Evolutionary conservation across 2,329 filamentous ascomycete genomes (phyloP).

Genomic region (Ciborinia camelliae): DNA sequence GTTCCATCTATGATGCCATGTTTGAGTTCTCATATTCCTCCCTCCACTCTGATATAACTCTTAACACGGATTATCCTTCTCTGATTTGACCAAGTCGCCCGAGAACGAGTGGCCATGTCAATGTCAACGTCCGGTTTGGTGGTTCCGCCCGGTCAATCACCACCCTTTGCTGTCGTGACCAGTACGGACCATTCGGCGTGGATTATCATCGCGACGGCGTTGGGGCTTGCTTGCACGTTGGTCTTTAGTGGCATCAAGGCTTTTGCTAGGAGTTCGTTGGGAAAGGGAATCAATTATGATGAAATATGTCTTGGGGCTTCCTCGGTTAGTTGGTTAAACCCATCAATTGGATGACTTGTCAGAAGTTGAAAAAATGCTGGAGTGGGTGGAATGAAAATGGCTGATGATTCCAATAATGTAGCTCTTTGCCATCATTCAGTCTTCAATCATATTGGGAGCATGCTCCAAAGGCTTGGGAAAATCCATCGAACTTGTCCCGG

Average conservation of each 20-base stretch:
- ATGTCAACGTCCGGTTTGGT: conserved; percentile 9
- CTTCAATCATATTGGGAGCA: conserved; percentile 19
- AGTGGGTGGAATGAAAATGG: not conserved
- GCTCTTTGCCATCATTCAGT: conserved; percentile 20
- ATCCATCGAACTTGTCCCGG: conserved; percentile 23
- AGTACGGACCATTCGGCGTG: conserved; percentile 24
- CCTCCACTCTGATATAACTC: not conserved
- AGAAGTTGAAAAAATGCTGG: not conserved
- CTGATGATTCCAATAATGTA: conserved; percentile 5
- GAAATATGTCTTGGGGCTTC: conserved; percentile 17
- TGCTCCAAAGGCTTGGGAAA: conserved; percentile 22
- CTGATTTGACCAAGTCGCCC: not conserved
- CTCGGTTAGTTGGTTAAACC: conserved; percentile 7
- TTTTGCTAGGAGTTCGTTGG: conserved; percentile 8
- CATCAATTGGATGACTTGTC: not conserved
- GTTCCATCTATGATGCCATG: conserved; percentile 7
- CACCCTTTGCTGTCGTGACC: conserved; percentile 23
- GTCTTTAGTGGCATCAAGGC: conserved; percentile 21
- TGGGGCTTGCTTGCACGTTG: conserved; percentile 20
- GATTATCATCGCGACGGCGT: conserved; percentile 22
- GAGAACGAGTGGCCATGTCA: conserved; percentile 3
- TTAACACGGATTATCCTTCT: not conserved
- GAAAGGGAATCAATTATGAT: conserved; percentile 13
- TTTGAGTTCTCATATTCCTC: not conserved
- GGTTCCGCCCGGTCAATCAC: conserved; percentile 17